Base-by-base conservation (phyloP, 805 yeast species). In the Kuraishia hungarica region DNA sequence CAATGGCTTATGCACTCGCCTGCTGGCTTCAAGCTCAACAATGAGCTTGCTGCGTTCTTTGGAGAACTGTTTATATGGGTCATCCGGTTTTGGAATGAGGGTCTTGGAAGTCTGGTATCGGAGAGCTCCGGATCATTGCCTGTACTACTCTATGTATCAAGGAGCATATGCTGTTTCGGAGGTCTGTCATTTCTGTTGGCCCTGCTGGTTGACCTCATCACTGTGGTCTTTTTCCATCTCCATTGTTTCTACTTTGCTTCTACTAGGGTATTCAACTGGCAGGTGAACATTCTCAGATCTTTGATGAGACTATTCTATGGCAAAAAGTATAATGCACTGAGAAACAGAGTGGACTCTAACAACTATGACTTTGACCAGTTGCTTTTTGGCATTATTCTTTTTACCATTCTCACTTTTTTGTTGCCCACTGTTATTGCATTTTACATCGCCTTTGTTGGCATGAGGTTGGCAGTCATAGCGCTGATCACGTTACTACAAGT, bases 31-130 rank as follows among this genome's bases (percentile, higher is more conserved):
- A 94, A 94, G 64, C 78, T 94, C 53, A 94, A 94, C 67, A 85
- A 83, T 57, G 97, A 91, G 63, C 74, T 94, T 20, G 89, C 97
- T 0, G 77, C 74, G 17, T 96, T 94, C 63, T 77, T 93, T 66
- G 97, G 97, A 39, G 96, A 90, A 56, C 70, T 94, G 51, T 86
- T 89, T 61, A 65, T 87, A 10, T 93, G 97, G 97, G 87, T 91
- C 13, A 76, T 92, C 26, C 81, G 81, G 50, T 81, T 86, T 58
- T 89, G 96, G 86, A 66, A 67, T 43, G 17, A 26, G 4, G 8
- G 28, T 5, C 22, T 55, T 1, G 21, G 29, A 11, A 46, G 47
- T 11, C 23, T 22, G 10, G 21, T 53, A 24, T 23, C 28, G 11
- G 39, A 46, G 15, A 29, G 51, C 19, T 5, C 48, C 7, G 39